Evolutionary conservation across 352 stramenopile species (phyloP).

Genomic region (Phytopythium vexans): DNA sequence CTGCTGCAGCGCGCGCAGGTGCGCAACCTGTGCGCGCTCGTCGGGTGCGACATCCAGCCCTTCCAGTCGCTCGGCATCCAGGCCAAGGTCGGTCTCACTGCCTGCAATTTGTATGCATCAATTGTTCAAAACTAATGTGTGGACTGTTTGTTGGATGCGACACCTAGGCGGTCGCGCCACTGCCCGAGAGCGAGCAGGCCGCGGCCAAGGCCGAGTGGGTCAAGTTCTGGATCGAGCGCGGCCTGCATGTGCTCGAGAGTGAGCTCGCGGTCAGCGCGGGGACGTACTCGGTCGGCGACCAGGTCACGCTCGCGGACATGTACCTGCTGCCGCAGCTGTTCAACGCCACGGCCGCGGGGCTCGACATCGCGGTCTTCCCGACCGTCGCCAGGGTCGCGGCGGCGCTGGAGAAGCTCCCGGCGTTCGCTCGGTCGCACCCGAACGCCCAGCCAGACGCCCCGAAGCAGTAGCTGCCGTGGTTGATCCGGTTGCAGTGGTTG

Average conservation of each 20-base stretch:
- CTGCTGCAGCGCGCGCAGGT: slow-evolving; percentile 63
- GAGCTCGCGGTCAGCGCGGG: slow-evolving; percentile 40
- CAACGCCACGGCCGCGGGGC: slow-evolving; percentile 81
- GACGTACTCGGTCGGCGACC: slow-evolving; percentile 70
- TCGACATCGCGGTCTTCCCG: slow-evolving; percentile 84
- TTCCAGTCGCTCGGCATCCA: slow-evolving; percentile 88
- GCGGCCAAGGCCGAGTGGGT: slow-evolving; percentile 48
- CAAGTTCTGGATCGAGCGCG: slow-evolving; percentile 67
- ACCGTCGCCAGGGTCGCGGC: slow-evolving; percentile 69
- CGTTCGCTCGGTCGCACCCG: slow-evolving; percentile 75
- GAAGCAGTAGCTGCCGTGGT: background rate
- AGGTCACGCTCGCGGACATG: slow-evolving; percentile 85
- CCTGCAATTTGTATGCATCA: slow-evolving; percentile 17
- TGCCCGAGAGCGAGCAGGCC: slow-evolving; percentile 51
- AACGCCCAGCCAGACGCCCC: slow-evolving; percentile 56
- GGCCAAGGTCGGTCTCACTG: slow-evolving; percentile 21
- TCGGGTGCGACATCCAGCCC: slow-evolving; percentile 90
- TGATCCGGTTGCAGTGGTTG: no score
- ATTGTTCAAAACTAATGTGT: background rate
- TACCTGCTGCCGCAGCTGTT: slow-evolving; percentile 90
- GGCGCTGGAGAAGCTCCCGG: slow-evolving; percentile 62
- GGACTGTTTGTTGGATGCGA: no score
- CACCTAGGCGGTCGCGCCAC: slow-evolving; percentile 16
- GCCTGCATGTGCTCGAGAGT: slow-evolving; percentile 75
- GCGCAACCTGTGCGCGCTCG: slow-evolving; percentile 82